A percentile compares a stretch with the other conserved stretches of the same genome.
Evolutionary conservation across 2,329 filamentous ascomycete genomes (phyloP).

Genomic region (Phaeosphaeria sp.): DNA sequence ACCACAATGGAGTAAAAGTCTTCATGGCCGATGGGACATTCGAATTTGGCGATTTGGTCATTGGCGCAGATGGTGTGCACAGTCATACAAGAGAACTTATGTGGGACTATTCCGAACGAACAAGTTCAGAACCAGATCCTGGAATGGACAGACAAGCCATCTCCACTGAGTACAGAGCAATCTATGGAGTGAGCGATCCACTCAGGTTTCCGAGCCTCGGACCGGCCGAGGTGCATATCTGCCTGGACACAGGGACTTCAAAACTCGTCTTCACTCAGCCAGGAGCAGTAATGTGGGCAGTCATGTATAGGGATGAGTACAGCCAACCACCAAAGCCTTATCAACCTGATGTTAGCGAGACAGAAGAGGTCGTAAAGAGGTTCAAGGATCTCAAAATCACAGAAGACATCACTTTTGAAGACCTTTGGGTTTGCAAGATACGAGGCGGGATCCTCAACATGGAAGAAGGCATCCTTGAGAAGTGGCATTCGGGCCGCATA

Average conservation of each 20-base stretch:
- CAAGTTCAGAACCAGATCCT: slow-evolving; percentile 8
- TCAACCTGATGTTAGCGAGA: slow-evolving; percentile 28
- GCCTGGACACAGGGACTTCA: slow-evolving; percentile 28
- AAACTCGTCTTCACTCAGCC: slow-evolving; percentile 34
- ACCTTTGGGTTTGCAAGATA: slow-evolving; percentile 39
- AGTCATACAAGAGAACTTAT: slow-evolving; percentile 25
- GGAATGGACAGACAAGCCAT: slow-evolving; percentile 15
- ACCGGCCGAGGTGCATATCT: slow-evolving; percentile 29
- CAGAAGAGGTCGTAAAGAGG: slow-evolving; percentile 30
- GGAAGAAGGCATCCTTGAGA: no score
- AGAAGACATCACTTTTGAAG: slow-evolving; percentile 36
- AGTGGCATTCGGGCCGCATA: slow-evolving; percentile 50
- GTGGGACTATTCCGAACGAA: slow-evolving; percentile 24
- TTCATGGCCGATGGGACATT: slow-evolving; percentile 18
- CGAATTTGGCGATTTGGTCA: slow-evolving; percentile 25
- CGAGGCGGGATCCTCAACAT: slow-evolving; percentile 24
- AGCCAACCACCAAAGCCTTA: slow-evolving; percentile 13
- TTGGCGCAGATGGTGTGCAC: slow-evolving; percentile 34
- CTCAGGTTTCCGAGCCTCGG: slow-evolving; percentile 27
- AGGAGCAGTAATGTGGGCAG: slow-evolving; percentile 13
- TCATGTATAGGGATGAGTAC: slow-evolving; percentile 16
- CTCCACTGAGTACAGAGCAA: slow-evolving; percentile 16
- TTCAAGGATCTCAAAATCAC: slow-evolving; percentile 12
- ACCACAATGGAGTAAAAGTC: slow-evolving; percentile 17
- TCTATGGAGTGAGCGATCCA: slow-evolving; percentile 21